Base-by-base conservation (phyloP, 2,329 filamentous ascomycete species). In the Pyrenophora seminiperda region DNA sequence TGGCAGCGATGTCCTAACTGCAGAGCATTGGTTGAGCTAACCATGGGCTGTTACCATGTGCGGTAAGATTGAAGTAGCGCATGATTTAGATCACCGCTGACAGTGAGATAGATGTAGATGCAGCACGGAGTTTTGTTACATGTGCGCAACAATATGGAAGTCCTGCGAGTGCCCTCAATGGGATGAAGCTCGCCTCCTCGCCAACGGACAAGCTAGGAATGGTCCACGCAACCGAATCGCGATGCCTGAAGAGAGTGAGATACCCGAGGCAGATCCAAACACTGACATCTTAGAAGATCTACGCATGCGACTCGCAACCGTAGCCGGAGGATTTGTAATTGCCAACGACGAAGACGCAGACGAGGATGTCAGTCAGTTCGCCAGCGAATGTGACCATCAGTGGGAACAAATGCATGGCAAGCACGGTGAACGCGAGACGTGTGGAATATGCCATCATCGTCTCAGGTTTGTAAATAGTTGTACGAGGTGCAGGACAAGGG, bases 41-140 rank as follows among this genome's bases (percentile, higher is more conserved):
- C 22, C 3, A 17, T 29, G 10, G 57, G 57, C 7, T 60, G 54
- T 29, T 45, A 58, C 18, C 52, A 60, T 38, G 56, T 60, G 54
- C 36, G n/a, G 57, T 60, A 40, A 49, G 54, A 20, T 20, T 13
- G 5, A 38, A 38, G 4, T 14, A 14, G 3, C n/a, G 7, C 3
- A n/a, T 20, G 17, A 22, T 4, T 7, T n/a, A 20, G 9, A 38
- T n/a, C 34, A 22, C 7, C 7, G 15, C 32, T 19, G 32, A 34
- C 14, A 10, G 11, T n/a, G 10, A 2, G 3, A 11, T 17, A 54
- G 56, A 43, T 59, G 56, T 39, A 44, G 34, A 33, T 91, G 88
- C 71, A 81, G 82, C 52, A 82, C 84, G 6, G 78, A 89, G 55
- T 90, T 91, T 63, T 91, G 88, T 72, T 87, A 86, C 59, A 78